Evolutionary conservation across 2,329 filamentous ascomycete species (phyloP).

Genomic region (Exophiala dermatitidis): DNA sequence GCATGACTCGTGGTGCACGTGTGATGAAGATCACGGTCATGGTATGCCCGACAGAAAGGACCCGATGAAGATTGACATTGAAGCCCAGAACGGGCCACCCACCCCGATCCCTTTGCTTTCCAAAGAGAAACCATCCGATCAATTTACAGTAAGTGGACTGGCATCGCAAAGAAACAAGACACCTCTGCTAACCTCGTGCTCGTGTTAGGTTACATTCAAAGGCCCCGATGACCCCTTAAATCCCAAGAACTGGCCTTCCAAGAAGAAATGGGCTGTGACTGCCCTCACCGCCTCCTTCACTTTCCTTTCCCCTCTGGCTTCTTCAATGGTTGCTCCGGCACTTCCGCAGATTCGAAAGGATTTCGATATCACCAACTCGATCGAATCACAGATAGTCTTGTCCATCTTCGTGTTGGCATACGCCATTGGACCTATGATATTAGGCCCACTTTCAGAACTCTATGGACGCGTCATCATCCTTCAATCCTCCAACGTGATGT

Average conservation of each 20-base stretch:
- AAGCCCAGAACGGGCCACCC: constrained; percentile 23
- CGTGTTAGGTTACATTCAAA: constrained; percentile 41
- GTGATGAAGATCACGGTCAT: constrained; percentile 27
- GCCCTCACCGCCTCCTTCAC: constrained; percentile 53
- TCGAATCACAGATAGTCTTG: constrained; percentile 45
- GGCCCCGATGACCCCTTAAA: constrained; percentile 47
- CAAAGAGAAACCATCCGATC: constrained; percentile 37
- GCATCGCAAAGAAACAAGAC: not conserved
- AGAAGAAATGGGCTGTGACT: constrained; percentile 53
- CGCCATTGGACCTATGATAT: constrained; percentile 47
- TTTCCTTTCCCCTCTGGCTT: constrained; percentile 57
- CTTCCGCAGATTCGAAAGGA: constrained; percentile 48
- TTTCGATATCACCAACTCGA: constrained; percentile 44
- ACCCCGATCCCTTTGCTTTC: constrained; percentile 25
- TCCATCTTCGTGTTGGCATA: constrained; percentile 52
- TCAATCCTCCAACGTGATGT: constrained; percentile 50
- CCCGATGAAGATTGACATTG: constrained; percentile 24
- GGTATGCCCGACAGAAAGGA: constrained; percentile 20
- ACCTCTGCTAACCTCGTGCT: constrained; percentile 5
- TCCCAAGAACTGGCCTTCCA: constrained; percentile 49
- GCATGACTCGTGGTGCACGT: constrained; percentile 27
- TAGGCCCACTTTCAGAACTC: constrained; percentile 50
- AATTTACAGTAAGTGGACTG: constrained; percentile 43
- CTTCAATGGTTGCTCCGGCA: constrained; percentile 53
- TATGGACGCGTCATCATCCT: constrained; percentile 51